Evolutionary conservation across 2,329 filamentous ascomycete species (phyloP), one percentile per base, ranked within the genome.

Genomic region (Corniculantispora saksenae): DNA sequence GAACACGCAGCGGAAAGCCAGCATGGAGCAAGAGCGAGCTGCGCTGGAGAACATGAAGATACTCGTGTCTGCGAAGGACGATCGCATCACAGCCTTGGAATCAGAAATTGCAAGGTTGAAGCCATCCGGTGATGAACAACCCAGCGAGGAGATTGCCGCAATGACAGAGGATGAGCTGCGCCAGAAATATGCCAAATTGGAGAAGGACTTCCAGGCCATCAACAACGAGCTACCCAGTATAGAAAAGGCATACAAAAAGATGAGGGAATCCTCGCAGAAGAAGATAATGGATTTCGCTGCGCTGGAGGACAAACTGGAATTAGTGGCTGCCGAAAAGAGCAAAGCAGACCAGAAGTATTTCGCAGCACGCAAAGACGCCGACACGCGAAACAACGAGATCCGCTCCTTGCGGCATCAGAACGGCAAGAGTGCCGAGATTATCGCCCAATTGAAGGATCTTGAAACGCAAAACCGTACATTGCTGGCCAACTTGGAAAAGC

Each of bases 261-360:
- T 94, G 61, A 92, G 94, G 74, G 88, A 89, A 25, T 78, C 97
- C 65, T 93, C 93, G 9, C 89, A 90, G 60, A 94, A 93, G 80
- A 98, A 97, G 78, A 88, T 97, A 40, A 85, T 90, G 71, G 93
- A 97, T 67, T 88, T 91, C 61, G 81, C 84, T 7, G 83, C 85
- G 4, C 81, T 93, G 73, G 94, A 98, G 78, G 93, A 97, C 64
- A 91, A 90, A 67, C 82, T 94, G 45, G 81, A 87, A 21, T 83
- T 91, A 27, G 80, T 96, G 23, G 87, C 87, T 48, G 92, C 93
- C 0, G 93, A 99, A 78, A 99, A 99, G 81, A 89, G 90, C 69
- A 98, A 97, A 78, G 94, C 94, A 1, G 95, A 99, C 73, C 94
- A 98, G 74, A 98, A 98, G 78, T 99, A 97, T 75, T 98, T 98